phyloP scores from a whole-genome alignment of 768 basidiomycete genomes.

The Clitopilus hobsonii region DNA sequence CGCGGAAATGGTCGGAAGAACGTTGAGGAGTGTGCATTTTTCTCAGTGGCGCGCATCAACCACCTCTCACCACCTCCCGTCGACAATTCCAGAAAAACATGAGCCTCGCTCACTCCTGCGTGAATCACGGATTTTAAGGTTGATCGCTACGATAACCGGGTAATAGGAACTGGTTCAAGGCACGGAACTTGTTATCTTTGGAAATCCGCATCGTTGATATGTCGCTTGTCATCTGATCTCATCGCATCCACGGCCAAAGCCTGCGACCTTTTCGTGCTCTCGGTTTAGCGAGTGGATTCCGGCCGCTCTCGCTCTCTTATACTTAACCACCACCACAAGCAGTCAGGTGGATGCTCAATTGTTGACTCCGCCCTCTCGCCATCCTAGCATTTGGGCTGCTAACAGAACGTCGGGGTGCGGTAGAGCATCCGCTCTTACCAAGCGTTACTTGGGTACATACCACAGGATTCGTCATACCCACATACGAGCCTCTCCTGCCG shows the following conservation, averaged over 20 bases:
- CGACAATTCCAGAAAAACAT: not conserved
- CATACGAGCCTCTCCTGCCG: no score
- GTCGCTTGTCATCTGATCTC: conserved; percentile 1
- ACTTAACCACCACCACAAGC: not conserved
- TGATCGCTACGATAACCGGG: not conserved
- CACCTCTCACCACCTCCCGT: not conserved
- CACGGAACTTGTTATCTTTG: not conserved
- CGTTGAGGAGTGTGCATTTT: no score
- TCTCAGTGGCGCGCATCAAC: not conserved
- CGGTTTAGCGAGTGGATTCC: not conserved
- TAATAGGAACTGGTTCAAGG: not conserved
- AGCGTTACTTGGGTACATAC: not conserved
- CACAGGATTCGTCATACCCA: not conserved
- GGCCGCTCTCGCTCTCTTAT: not conserved
- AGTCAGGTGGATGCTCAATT: not conserved
- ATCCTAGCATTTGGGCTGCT: not conserved
- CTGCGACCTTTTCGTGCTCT: not conserved
- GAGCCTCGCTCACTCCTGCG: not conserved
- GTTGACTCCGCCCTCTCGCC: not conserved
- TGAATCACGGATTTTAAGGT: not conserved
- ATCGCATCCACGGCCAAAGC: not conserved
- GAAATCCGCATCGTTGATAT: conserved; percentile 1
- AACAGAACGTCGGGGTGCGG: not conserved
- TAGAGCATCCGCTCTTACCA: not conserved
- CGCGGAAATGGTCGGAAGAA: no score